Evolutionary conservation across 345 rosid species (phyloP), one percentile per base, ranked within the genome.

Genomic region (Melaleuca alternifolia): DNA sequence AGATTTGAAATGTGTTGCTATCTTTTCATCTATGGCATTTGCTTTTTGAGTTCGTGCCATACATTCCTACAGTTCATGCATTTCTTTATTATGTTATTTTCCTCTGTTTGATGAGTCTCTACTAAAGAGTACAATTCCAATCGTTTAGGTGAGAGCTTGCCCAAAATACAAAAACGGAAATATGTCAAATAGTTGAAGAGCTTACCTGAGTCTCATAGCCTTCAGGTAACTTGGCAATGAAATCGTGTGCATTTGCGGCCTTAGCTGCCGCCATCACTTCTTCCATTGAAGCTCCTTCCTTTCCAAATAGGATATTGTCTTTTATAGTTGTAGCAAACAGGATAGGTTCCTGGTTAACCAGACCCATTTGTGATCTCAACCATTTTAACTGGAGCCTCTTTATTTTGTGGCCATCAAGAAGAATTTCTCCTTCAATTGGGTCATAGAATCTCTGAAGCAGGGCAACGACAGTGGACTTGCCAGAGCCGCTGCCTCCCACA

Each of bases 401-500:
- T 83, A 89, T 92, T 85, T 91, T 93, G 91, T 93, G 88, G 50
- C 95, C 94, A 89, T 94, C 95, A 75, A 94, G 85, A 82, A 93
- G 86, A 83, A 94, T 59, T 57, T 92, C 94, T 85, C 95, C 95
- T 87, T 92, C 92, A 23, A 86, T 30, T 1, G 95, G 95, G 79
- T 93, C 95, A 71, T 94, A 94, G 46, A 93, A 94, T 87, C 97
- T 90, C 87, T 93, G 95, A 56, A 93, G 92, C 90, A 93, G 89
- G 65, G 94, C 89, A 84, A 94, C 90, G 81, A 88, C 79, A 48
- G 95, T 93, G 53, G 97, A 94, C 90, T 94, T 94, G 14, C 97
- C 95, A 3, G 95, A 94, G 46, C 97, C 97, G 85, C 95, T 94
- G 61, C 97, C 93, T 54, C 95, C 97, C 18, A 93, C 92, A 71